phyloP scores from a whole-genome alignment of 768 basidiomycete genomes.

The Xerocomellus amylosporus region DNA sequence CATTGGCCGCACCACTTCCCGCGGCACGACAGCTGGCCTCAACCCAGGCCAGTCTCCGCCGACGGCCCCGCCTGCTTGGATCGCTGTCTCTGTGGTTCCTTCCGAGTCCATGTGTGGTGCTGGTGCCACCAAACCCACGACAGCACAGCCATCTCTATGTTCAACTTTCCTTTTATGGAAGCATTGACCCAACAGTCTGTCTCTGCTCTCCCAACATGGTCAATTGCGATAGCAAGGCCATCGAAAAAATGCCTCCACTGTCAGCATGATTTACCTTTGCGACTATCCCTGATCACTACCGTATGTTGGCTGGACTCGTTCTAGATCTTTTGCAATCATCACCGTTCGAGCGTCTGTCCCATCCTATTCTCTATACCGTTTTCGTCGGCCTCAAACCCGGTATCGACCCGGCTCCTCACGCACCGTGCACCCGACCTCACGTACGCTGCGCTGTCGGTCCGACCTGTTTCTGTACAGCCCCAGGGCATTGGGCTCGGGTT shows the following conservation, averaged over 20 bases:
- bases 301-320: background rate
- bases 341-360: background rate
- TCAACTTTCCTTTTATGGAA: constrained; percentile 31
- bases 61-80: constrained; percentile 27
- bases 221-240: background rate
- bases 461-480: constrained; percentile 3
- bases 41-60: constrained; percentile 25
- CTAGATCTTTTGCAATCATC: background rate
- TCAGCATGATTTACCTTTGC: constrained; percentile 25
- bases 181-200: constrained; percentile 20
- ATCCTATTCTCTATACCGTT: constrained; percentile 4
- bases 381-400: constrained; percentile 6
- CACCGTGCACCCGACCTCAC: background rate
- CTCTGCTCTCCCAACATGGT: constrained; percentile 6
- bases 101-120: constrained; percentile 7
- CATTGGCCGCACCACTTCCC: constrained; percentile 29
- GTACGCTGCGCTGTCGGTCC: background rate
- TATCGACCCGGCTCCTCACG: constrained; percentile 11
- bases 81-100: constrained; percentile 16
- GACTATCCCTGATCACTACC: constrained; percentile 2
- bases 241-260: background rate
- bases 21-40: constrained; percentile 23
- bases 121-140: background rate
- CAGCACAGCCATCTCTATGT: constrained; percentile 12
- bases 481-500: constrained; percentile 1